Conservation (phyloP, 139 green algal genomes). For the Micractinium conductrix region DNA sequence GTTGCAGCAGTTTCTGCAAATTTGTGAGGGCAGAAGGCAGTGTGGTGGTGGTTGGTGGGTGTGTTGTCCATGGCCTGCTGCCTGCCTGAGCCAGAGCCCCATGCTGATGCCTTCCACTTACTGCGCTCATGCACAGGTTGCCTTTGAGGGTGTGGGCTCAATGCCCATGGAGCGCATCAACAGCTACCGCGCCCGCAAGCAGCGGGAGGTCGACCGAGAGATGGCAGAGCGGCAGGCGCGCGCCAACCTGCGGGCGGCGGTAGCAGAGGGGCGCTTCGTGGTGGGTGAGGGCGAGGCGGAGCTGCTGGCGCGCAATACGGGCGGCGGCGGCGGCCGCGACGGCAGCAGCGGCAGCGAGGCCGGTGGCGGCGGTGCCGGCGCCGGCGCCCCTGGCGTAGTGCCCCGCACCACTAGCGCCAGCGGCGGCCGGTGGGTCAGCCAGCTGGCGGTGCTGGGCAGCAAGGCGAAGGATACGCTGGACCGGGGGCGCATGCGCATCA, state of each 20-base stretch:
- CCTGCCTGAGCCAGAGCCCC: background rate
- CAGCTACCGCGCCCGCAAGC: slow-evolving; percentile 55
- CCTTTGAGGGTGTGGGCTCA: slow-evolving; percentile 33
- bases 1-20: no score
- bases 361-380: background rate
- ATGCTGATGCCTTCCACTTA: background rate
- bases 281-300: background rate
- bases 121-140: background rate
- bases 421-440: background rate
- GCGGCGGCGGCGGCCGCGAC: background rate
- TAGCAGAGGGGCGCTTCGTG: slow-evolving; percentile 37
- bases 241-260: slow-evolving; percentile 32
- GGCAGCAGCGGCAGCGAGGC: background rate
- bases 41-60: no score
- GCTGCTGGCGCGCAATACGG: background rate
- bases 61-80: no score
- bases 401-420: background rate
- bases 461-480: slow-evolving; percentile 19
- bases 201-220: slow-evolving; percentile 57
- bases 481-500: slow-evolving; percentile 19
- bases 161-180: slow-evolving; percentile 78
- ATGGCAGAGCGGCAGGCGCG: slow-evolving; percentile 47
- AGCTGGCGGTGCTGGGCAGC: background rate
- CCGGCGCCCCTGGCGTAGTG: no score
- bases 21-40: no score